Base-by-base conservation (phyloP, 164 flowering plant species). In the Annona cherimola region DNA sequence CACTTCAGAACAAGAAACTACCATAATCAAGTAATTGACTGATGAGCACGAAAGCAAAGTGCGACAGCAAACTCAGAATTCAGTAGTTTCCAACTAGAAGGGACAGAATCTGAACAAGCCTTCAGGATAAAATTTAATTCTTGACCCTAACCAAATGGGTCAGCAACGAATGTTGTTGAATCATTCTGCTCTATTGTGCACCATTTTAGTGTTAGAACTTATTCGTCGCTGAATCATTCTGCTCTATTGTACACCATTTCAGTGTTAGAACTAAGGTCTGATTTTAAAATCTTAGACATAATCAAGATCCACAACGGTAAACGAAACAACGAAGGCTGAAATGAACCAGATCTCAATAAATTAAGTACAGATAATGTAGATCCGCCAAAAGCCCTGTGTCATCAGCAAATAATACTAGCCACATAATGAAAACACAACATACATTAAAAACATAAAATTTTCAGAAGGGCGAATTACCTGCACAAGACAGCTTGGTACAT, bases 401-500 rank as follows among this genome's bases (percentile, higher is more conserved):
- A 44, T n/a, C 5, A 67, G 11, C 41, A 5, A 16, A 43, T 43
- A 67, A 44, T 16, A 16, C 14, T 4, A 18, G 14, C 40, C 62
- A 69, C 41, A 44, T 20, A 9, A 26, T 26, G 35, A 26, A 3
- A 62, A 35, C 5, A 67, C 8, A 45, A 6, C 9, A 42, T 59
- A 60, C 55, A 39, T 35, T 4, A 57, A 20, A 7, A 59, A 4
- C 2, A 40, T 12, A 42, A 19, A 16, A 5, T 41, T 2, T 42
- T 9, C 7, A 64, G 50, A 66, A 11, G 61, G 43, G 61, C 4
- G 26, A 42, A 45, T 71, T 83, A 92, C 98, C 96, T 94, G 95
- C 84, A 95, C 79, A 71, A 95, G 82, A 79, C 84, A 71, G 73
- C 83, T 77, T 7, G 98, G 99, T 73, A 95, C 84, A 76, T 88